Evolutionary conservation across 2,329 filamentous ascomycete species (phyloP), one percentile per base, ranked within the genome.

Genomic region (Aureobasidium sp.): DNA sequence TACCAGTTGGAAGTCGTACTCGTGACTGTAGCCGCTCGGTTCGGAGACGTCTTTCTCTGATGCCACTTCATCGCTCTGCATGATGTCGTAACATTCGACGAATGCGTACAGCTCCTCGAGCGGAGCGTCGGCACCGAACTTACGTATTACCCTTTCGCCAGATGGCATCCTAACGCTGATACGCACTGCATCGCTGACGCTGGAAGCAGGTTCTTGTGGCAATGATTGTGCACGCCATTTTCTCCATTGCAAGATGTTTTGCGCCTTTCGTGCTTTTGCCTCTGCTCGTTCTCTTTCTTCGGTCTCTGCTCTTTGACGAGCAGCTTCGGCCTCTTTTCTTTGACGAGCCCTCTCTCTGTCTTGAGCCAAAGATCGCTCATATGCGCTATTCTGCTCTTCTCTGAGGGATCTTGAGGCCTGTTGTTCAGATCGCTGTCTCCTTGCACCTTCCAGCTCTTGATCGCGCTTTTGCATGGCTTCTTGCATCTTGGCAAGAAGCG

Each of bases 31-130:
- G 13, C 78, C 84, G 26, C 81, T 77, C 0, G 91, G 90, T 67
- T 84, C 75, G 4, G 75, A 70, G 1, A 74, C 72, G 23, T 73
- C 74, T 36, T 77, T 72, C 17, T 75, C 73, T 4, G 67, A 69
- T 63, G 64, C 62, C 6, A 70, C 66, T 20, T 73, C 74, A 26
- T 70, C 73, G 1, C 76, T 74, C 39, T 82, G 74, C 3, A 91
- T 68, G 6, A 88, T 68, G 58, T 90, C 86, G 72, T 91, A 87
- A 76, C 93, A 97, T 71, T 99, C 94, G 2, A 97, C 91, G 76
- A 96, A 97, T 0, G 93, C 94, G 74, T 97, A 97, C 6, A 99
- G 77, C 70, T 97, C 91, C 72, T 97, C 93, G 41, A 97, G 78
- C 2, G 83, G 80, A 0, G 89, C 84, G n/a, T 84, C 79, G 1